Evolutionary conservation across 2,329 filamentous ascomycete species (phyloP).

Genomic region (Harringtonia aguacate): DNA sequence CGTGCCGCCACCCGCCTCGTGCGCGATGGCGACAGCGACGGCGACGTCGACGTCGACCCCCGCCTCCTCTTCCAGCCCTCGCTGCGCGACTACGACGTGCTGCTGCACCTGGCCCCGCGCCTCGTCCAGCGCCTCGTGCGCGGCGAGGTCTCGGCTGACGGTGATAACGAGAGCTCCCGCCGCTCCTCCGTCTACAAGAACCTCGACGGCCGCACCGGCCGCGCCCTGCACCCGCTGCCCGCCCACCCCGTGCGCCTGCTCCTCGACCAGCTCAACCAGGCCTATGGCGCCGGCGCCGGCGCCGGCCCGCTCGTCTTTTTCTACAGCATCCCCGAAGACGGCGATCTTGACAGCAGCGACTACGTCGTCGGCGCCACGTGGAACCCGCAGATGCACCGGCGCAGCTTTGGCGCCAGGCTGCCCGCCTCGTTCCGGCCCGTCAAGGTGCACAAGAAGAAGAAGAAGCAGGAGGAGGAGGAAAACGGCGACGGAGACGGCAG

Average conservation of each 20-base stretch:
- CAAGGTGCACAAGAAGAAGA: not conserved
- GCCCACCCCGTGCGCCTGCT: slow-evolving; percentile 54
- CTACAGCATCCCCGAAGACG: slow-evolving; percentile 41
- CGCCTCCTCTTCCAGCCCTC: slow-evolving; percentile 61
- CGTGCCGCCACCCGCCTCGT: slow-evolving; percentile 60
- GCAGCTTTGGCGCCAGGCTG: slow-evolving; percentile 61
- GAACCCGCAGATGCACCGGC: slow-evolving; percentile 41
- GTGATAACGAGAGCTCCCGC: not conserved
- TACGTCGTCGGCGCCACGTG: slow-evolving; percentile 45
- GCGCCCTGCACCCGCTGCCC: slow-evolving; percentile 34
- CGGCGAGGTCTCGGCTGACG: slow-evolving; percentile 21
- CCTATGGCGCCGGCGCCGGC: slow-evolving; percentile 39
- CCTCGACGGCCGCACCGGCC: slow-evolving; percentile 48
- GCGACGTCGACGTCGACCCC: slow-evolving; percentile 35
- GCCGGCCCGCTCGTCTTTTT: slow-evolving; percentile 65
- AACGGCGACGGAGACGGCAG: slow-evolving; percentile 6
- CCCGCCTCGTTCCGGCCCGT: slow-evolving; percentile 55
- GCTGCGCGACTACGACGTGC: slow-evolving; percentile 71
- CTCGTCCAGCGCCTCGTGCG: slow-evolving; percentile 30
- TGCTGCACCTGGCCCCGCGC: slow-evolving; percentile 59
- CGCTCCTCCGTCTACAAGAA: slow-evolving; percentile 63
- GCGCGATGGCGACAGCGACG: slow-evolving; percentile 25
- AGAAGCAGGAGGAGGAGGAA: not conserved
- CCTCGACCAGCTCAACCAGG: slow-evolving; percentile 52
- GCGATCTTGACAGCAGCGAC: too few species aligned